Conservation (phyloP, 306 rosid species). For the Gynostemma pentaphyllum region DNA sequence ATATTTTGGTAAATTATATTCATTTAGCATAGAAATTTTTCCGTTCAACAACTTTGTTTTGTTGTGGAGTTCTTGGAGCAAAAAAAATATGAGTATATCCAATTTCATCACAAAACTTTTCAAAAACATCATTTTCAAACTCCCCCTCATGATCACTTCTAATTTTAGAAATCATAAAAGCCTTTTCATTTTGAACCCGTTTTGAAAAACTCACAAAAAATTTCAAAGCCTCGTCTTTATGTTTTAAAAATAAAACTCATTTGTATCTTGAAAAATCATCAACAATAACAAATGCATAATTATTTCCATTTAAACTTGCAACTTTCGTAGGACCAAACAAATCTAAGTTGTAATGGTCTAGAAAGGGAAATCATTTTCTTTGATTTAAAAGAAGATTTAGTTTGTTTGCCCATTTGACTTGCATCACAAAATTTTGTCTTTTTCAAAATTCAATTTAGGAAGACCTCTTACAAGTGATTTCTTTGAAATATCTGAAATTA, state of each 20-base stretch:
- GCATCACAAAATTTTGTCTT: background rate
- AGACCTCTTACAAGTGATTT: too few relatives aligned
- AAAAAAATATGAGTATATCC: background rate
- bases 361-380: background rate
- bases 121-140: background rate
- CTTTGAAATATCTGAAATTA: too few relatives aligned
- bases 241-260: background rate
- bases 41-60: background rate
- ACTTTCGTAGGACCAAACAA: background rate
- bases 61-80: background rate
- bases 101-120: background rate
- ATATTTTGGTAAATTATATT: background rate
- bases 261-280: background rate
- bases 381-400: background rate
- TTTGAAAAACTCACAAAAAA: background rate
- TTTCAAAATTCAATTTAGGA: background rate
- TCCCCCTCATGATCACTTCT: background rate
- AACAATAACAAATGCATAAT: background rate
- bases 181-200: background rate
- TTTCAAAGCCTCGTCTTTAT: background rate
- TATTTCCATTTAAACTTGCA: background rate
- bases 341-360: background rate
- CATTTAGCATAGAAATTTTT: background rate
- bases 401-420: slow-evolving; percentile 5
- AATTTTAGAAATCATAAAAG: background rate